Conservation (phyloP, 1,284 basidiomycete genomes). For the Boletus sp. region DNA sequence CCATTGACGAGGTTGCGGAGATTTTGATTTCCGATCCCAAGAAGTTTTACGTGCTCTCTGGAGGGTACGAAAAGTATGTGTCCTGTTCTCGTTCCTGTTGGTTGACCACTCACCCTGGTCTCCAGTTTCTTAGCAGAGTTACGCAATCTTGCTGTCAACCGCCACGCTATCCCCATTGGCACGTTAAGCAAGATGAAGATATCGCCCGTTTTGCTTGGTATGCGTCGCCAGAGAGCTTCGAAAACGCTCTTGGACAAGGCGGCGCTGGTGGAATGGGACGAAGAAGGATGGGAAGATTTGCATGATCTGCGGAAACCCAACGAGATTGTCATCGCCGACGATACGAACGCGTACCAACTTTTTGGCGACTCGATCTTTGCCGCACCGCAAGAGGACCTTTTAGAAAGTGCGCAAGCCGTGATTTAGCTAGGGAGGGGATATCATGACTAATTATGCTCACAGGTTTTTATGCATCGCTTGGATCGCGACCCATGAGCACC, state of each 20-base stretch:
- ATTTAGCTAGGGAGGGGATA: not conserved
- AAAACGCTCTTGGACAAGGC: conserved; percentile 38
- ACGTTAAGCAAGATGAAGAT: conserved; percentile 66
- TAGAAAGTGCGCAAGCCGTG: conserved; percentile 54
- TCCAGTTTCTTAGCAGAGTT: conserved; percentile 80
- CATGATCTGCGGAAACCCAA: conserved; percentile 61
- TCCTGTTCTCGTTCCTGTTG: not conserved
- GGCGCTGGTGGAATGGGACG: conserved; percentile 43
- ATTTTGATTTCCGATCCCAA: conserved; percentile 64
- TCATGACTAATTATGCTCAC: not conserved
- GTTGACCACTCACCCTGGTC: not conserved
- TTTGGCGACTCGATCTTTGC: conserved; percentile 77
- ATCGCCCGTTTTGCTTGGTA: conserved; percentile 70
- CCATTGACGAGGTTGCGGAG: conserved; percentile 71
- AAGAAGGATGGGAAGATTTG: conserved; percentile 64
- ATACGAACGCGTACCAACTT: conserved; percentile 69
- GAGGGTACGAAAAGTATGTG: conserved; percentile 57
- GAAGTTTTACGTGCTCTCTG: conserved; percentile 64
- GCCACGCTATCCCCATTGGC: conserved; percentile 51
- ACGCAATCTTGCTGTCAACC: conserved; percentile 80
- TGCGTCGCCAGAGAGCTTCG: conserved; percentile 39
- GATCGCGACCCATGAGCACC: conserved; percentile 66
- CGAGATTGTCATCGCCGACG: conserved; percentile 77
- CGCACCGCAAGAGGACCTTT: conserved; percentile 87
- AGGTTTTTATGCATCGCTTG: conserved; percentile 67